Evolutionary conservation across 495 filamentous ascomycete species (phyloP), one percentile per base, ranked within the genome.

Genomic region (Entonaema liquescens): DNA sequence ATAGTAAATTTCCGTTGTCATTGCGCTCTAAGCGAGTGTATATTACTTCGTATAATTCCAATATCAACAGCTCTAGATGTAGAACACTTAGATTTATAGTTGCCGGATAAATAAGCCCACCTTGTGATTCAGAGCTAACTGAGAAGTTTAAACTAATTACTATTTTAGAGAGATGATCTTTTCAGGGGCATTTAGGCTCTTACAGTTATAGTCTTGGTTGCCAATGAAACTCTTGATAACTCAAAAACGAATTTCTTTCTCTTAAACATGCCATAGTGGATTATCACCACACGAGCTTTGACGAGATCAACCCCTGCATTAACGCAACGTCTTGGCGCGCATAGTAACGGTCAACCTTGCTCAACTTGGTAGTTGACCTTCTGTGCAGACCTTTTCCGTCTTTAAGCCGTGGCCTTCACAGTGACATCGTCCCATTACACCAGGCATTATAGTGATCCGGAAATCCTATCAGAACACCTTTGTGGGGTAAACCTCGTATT

Each of bases 311-410:
- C 58, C 65, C 65, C 59, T 57, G 65, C 28, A 29, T 49, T 28
- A 50, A 62, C 65, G 58, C 65, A 62, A 68, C 50, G 50, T 68
- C 65, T 68, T 62, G 65, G 65, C 58, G 23, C 40, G 65, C 36
- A 52, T 61, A 49, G 23, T 49, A 8, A 25, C 29, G 13, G 29
- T 50, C 40, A 23, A 50, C 52, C 19, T 62, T 31, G 53, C 59
- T 68, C 38, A 68, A 62, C 31, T 50, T 23, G 59, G 59, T 62
- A 68, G 65, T 53, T 68, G 29, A 52, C 6, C 25, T 50, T 13
- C 50, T 62, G 17, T 62, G 58, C 26, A 61, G 65, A 28, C 57
- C 36, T 26, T 42, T 44, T 55, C 57, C 28, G 35, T 28, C 29
- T 47, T 59, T 55, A 47, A 49, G 57, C 65, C 58, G 50, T 68